These are phyloP conservation scores for Hyaloperonospora brassicae DNA, from an alignment of 352 stramenopile genomes.

Conservation along the genomic window DNA sequence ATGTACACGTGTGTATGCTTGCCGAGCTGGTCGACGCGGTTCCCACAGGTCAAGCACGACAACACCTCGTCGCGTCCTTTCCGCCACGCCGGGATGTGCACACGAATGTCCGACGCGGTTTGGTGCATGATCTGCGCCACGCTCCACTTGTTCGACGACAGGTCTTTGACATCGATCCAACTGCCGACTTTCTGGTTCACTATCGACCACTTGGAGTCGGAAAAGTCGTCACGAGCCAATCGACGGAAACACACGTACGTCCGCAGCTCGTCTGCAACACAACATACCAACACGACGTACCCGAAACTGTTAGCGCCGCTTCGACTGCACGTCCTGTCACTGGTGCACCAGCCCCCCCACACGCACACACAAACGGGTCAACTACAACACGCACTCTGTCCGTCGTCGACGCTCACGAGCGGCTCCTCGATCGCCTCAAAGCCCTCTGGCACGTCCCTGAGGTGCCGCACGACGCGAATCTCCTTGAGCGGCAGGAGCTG, in stretches of 20 bases:
- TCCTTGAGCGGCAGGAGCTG: constrained; percentile 61
- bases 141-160: constrained; percentile 68
- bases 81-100: constrained; percentile 59
- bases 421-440: constrained; percentile 50
- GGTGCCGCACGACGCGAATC: constrained; percentile 61
- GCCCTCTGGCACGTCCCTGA: constrained; percentile 57
- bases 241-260: constrained; percentile 71
- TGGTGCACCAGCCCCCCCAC: too few species aligned
- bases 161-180: constrained; percentile 79
- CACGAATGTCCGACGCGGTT: constrained; percentile 53
- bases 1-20: constrained; percentile 71
- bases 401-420: constrained; percentile 33
- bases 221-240: constrained; percentile 53
- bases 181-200: constrained; percentile 51
- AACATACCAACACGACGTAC: constrained; percentile 3
- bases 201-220: constrained; percentile 65
- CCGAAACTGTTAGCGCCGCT: constrained; percentile 6
- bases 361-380: too few species aligned
- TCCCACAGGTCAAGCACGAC: constrained; percentile 43
- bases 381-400: constrained; percentile 22
- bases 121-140: constrained; percentile 68
- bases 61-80: constrained; percentile 72
- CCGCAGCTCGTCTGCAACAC: constrained; percentile 34
- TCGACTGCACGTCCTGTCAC: too few species aligned
- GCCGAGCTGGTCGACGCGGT: constrained; percentile 58